phyloP scores from a whole-genome alignment of 495 filamentous ascomycete species.

The Neurospora pannonica region DNA sequence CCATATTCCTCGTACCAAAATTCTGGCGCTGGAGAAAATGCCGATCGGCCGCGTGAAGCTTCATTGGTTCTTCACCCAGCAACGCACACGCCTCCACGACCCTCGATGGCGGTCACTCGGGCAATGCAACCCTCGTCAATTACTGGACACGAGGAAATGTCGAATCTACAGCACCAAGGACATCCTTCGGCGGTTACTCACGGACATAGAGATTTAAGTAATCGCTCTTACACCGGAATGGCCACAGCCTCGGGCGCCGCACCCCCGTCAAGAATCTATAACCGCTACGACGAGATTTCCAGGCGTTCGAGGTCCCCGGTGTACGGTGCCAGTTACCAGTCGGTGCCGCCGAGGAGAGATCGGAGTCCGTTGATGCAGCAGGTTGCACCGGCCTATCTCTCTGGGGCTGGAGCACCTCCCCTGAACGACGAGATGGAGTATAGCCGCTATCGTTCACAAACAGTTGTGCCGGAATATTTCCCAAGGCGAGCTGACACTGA shows the following conservation, averaged over 20 bases:
- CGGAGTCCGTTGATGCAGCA: background rate
- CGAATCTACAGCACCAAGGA: background rate
- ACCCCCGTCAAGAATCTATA: conserved; percentile 2
- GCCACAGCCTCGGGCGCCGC: background rate
- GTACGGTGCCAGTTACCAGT: conserved; percentile 3
- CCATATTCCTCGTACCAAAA: background rate
- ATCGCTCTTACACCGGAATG: background rate
- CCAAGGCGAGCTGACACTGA: conserved; percentile 4
- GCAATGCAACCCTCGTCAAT: background rate
- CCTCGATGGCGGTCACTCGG: background rate
- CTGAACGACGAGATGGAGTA: background rate
- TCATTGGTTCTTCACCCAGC: background rate
- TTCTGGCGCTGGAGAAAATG: background rate
- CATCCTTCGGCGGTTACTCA: background rate
- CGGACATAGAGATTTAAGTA: background rate
- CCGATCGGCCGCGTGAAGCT: background rate
- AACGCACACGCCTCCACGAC: background rate
- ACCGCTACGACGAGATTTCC: background rate
- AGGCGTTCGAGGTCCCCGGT: background rate
- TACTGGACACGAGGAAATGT: background rate
- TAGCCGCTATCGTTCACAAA: background rate
- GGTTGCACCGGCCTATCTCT: conserved; percentile 1
- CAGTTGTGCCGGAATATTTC: conserved; percentile 1
- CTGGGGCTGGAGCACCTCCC: background rate
- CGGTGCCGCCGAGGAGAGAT: background rate